Evolutionary conservation across 768 basidiomycete genomes (phyloP), one percentile per base, ranked within the genome.

Genomic region (Boletus tomentosulus): DNA sequence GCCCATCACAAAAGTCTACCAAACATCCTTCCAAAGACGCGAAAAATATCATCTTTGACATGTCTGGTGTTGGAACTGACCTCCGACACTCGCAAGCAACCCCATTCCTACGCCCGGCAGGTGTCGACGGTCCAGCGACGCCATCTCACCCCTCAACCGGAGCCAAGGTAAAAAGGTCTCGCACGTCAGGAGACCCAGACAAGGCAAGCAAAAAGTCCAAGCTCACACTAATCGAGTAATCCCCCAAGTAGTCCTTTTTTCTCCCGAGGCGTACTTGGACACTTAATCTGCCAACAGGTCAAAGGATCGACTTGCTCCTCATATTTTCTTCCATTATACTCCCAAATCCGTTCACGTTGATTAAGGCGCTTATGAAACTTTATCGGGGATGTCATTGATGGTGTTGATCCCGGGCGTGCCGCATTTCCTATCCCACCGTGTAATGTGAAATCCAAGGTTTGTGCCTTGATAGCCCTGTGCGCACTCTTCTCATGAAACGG

Each of bases 51-150:
- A 74, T 83, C 13, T 77, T 76, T 57, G 76, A 81, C 57, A 77
- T 62, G 50, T 62, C 68, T 6, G 75, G 73, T 15, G 78, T 82
- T 30, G 82, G 81, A 15, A 67, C 71, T 42, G 82, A 84, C 67
- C 57, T 84, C 47, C 74, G 74, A 34, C 55, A 68, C 27, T 64
- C 68, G 27, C 57, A 47, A 49, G 50, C 24, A 38, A 10, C 51
- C 5, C 22, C 55, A 0, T 66, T 66, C 55, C 22, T 66, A 24
- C 63, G 59, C 4, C 65, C 65, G 3, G 53, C 61, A 0, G 66
- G 61, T 3, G 58, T 66, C 24, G 65, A 66, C 27, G 56, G 24
- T 0, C 61, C 65, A 47, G 58, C 53, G 41, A 51, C 42, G 49
- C 47, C 30, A 30, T 30, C 38, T 16, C 41, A 41, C 49, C 28